phyloP scores from a whole-genome alignment of 352 stramenopile genomes.

The Globisporangium paroecandrum region DNA sequence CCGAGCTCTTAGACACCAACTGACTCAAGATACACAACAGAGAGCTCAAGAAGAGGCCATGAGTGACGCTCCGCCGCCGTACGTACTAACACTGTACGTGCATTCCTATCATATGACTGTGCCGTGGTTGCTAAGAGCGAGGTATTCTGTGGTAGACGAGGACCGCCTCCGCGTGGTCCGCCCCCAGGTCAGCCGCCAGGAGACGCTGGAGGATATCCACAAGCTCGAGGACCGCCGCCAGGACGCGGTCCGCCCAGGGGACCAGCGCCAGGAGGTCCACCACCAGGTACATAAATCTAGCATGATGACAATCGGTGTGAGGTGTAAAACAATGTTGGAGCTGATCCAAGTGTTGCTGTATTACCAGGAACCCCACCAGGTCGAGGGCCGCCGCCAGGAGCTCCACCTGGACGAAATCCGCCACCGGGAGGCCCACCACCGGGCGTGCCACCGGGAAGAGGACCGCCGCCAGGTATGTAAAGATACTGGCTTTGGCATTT shows the following conservation, averaged over 20 bases:
- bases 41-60: constrained; percentile 15
- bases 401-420: constrained; percentile 16
- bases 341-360: constrained; percentile 6
- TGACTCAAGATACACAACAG: neutral
- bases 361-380: constrained; percentile 6
- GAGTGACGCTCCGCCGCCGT: constrained; percentile 28
- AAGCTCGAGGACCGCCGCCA: constrained; percentile 49
- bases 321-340: neutral
- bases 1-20: neutral
- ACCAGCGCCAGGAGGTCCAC: constrained; percentile 37
- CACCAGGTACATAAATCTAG: constrained; percentile 28
- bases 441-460: constrained; percentile 24
- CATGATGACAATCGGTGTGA: neutral
- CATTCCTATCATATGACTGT: no score
- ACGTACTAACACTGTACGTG: constrained; percentile 4
- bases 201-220: constrained; percentile 34
- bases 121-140: no score
- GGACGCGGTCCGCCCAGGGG: constrained; percentile 32
- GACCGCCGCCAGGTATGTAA: constrained; percentile 27
- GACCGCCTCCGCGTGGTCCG: constrained; percentile 31
- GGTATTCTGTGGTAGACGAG: constrained; percentile 10
- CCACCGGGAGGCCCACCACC: constrained; percentile 18
- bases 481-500: neutral
- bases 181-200: constrained; percentile 27
- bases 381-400: constrained; percentile 23